phyloP scores from a whole-genome alignment of 139 green algal species.

The Pleodorina starrii region DNA sequence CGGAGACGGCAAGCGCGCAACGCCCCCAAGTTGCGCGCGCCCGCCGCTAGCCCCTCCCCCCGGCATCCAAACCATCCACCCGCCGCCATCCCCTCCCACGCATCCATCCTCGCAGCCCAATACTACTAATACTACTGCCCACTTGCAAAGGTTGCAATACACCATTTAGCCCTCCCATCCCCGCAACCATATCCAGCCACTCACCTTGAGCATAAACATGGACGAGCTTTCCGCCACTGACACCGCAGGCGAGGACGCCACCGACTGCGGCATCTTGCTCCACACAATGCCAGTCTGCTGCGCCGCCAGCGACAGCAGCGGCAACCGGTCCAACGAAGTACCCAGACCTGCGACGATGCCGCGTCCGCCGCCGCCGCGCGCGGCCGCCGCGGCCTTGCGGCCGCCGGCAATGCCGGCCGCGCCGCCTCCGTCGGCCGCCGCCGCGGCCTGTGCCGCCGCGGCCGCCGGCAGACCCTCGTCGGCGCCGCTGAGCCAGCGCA shows the following conservation, averaged over 20 bases:
- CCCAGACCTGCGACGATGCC: not conserved
- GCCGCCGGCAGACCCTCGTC: not conserved
- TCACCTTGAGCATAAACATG: conserved; percentile 28
- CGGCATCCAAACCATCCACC: no score
- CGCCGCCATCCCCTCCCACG: no score
- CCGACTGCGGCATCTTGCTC: conserved; percentile 34
- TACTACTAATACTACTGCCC: no score
- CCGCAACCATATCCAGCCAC: not conserved
- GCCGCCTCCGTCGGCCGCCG: no score
- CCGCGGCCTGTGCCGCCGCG: not conserved
- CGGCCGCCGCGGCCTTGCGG: not conserved
- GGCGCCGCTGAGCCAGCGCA: conserved; percentile 37
- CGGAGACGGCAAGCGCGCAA: no score
- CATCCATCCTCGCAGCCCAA: no score
- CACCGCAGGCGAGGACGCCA: conserved; percentile 15
- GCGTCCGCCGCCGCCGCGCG: not conserved
- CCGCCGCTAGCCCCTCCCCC: no score
- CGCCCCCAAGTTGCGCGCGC: no score
- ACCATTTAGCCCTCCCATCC: no score
- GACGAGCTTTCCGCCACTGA: conserved; percentile 21
- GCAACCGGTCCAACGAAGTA: conserved; percentile 13
- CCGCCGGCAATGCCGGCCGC: not conserved
- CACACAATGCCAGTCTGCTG: conserved; percentile 44
- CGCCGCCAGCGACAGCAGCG: conserved; percentile 40
- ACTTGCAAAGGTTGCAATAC: no score